Evolutionary conservation across 257 asterid genomes (phyloP), one percentile per base, ranked within the genome.

Genomic region (Solanum megistacrolobum): DNA sequence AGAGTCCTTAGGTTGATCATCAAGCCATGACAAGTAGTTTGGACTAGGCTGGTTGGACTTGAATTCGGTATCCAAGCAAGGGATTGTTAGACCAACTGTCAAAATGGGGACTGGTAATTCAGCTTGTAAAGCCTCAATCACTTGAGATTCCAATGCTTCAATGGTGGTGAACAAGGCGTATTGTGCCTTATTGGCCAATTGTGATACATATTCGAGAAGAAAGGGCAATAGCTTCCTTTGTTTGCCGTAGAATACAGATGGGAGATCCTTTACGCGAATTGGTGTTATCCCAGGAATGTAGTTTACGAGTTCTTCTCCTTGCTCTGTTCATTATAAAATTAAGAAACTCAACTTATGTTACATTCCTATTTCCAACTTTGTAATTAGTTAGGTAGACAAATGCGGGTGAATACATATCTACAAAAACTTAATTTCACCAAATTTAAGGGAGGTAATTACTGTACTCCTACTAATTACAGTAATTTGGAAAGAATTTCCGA

Each of bases 71-170:
- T 90, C 69, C 72, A 88, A 79, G 89, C 89, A 92, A 46, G 98
- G 98, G 83, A 95, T 93, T 10, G 94, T 90, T 0, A 96, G 94
- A 79, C 98, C 98, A 48, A 94, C 76, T 8, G 96, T 88, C 91
- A 94, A 93, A 1, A 94, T 43, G 0, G 98, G 95, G 78, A 88
- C 89, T n/a, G 93, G n/a, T 48, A 94, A 89, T 88, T 91, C 91
- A n/a, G 46, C 88, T 29, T 88, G 91, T 23, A 94, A 41, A 68
- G 91, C 92, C 86, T 92, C 89, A 7, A 94, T 66, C 2, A 35
- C 93, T 87, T 79, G 88, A 39, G 93, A 62, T 83, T 94, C 98
- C 21, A 96, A 89, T 89, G 93, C 95, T 78, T 74, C 90, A 72
- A 94, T 87, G 21, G 95, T 87, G 60, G 89, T 83, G 31, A 93